Percentiles rank a stretch among this genome's conserved stretches.
Evolutionary conservation across 305 asterid genomes (phyloP).

Genomic region (Plantago coronopus): DNA sequence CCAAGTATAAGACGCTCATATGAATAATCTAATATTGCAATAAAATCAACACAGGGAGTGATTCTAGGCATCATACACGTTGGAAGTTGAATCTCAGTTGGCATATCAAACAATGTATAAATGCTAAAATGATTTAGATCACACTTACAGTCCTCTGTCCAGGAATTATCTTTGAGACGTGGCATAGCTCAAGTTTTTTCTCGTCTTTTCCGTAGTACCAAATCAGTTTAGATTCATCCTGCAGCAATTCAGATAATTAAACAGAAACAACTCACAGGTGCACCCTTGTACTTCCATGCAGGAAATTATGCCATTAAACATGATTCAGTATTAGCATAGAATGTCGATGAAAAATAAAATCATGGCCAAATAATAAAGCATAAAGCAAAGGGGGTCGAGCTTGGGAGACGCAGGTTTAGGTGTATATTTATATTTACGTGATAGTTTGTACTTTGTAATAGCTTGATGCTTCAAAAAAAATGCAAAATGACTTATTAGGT

Average conservation of each 20-base stretch:
- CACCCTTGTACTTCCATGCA: neutral
- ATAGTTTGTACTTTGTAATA: too few relatives aligned
- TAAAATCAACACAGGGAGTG: slow-evolving; percentile 8
- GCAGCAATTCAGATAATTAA: slow-evolving; percentile 20
- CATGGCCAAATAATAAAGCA: neutral
- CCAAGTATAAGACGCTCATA: neutral
- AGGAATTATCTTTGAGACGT: slow-evolving; percentile 73
- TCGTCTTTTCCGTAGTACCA: slow-evolving; percentile 89
- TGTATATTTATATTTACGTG: too few relatives aligned
- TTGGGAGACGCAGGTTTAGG: too few relatives aligned
- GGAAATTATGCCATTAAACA: slow-evolving; percentile 10
- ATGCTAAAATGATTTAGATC: slow-evolving; percentile 7
- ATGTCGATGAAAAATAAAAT: neutral
- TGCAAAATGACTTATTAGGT: slow-evolving; percentile 8
- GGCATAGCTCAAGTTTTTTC: slow-evolving; percentile 70
- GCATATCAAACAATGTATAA: slow-evolving; percentile 3
- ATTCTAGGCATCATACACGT: neutral
- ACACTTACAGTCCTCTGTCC: slow-evolving; percentile 96
- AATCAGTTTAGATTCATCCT: slow-evolving; percentile 83
- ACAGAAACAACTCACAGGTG: slow-evolving; percentile 11
- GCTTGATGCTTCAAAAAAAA: too few relatives aligned
- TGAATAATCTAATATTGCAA: slow-evolving; percentile 3
- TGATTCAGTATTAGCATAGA: neutral
- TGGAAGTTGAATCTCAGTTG: neutral
- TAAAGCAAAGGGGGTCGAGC: too few relatives aligned